Conservation (phyloP, 2,329 filamentous ascomycete genomes). For the Stachybotrys chlorohalonatus region DNA sequence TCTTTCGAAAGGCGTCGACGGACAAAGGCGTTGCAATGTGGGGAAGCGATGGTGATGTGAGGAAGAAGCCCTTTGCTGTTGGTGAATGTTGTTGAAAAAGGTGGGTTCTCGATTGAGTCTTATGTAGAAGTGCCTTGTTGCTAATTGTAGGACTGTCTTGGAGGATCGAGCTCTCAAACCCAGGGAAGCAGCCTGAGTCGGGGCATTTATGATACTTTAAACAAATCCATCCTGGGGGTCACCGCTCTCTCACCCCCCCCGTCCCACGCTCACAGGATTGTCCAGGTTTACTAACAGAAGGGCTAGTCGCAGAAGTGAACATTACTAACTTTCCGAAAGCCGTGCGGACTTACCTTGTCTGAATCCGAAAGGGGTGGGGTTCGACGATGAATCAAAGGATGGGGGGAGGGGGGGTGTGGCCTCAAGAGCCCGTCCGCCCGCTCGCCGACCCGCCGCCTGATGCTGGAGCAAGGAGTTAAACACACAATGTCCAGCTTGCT, state of each 20-base stretch:
- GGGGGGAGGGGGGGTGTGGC: not conserved
- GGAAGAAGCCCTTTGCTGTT: not conserved
- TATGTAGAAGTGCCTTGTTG: not conserved
- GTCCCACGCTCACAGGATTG: not conserved
- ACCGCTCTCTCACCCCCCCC: not conserved
- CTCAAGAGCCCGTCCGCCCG: not conserved
- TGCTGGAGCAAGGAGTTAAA: no score
- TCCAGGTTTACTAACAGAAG: no score
- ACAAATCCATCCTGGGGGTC: not conserved
- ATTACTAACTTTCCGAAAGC: not conserved
- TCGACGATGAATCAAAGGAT: no score
- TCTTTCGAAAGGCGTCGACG: no score
- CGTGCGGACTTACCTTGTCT: not conserved
- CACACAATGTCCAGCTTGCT: no score
- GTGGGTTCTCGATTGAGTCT: not conserved
- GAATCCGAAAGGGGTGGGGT: not conserved
- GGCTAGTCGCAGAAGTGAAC: not conserved
- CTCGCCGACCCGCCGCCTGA: no score
- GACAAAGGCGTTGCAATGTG: not conserved
- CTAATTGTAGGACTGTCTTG: not conserved
- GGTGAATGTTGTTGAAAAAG: not conserved
- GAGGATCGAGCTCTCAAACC: not conserved
- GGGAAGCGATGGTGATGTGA: not conserved
- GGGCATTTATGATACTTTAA: not conserved
- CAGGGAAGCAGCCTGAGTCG: not conserved